phyloP scores from a whole-genome alignment of 345 rosid species.

The Populus simonii region DNA sequence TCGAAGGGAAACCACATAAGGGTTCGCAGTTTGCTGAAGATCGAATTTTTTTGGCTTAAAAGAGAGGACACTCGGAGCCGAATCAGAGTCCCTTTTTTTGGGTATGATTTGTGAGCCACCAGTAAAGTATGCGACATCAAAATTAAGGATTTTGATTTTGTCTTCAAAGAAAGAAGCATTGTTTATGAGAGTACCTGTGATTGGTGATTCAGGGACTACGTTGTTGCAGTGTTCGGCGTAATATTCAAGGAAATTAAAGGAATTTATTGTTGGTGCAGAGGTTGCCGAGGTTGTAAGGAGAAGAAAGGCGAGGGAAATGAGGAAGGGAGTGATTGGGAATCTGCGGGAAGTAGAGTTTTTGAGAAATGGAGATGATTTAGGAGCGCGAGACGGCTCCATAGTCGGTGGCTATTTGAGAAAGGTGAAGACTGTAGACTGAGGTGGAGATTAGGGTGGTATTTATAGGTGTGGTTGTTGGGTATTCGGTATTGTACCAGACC shows the following conservation, averaged over 20 bases:
- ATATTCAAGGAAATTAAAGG: slow-evolving; percentile 9
- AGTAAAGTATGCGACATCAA: slow-evolving; percentile 43
- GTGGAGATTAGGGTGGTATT: neutral
- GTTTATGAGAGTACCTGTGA: slow-evolving; percentile 15
- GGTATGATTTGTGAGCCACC: slow-evolving; percentile 47
- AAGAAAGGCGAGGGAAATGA: slow-evolving; percentile 16
- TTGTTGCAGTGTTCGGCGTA: slow-evolving; percentile 54
- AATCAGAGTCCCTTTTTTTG: neutral
- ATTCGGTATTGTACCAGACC: neutral
- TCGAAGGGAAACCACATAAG: slow-evolving; percentile 14
- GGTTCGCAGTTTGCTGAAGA: slow-evolving; percentile 27
- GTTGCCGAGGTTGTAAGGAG: slow-evolving; percentile 16
- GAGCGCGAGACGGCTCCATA: neutral
- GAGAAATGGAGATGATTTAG: neutral
- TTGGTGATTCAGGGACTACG: slow-evolving; percentile 43
- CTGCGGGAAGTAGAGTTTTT: slow-evolving; percentile 19
- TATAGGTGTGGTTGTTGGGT: neutral
- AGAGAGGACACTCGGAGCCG: slow-evolving; percentile 8
- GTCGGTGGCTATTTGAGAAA: neutral
- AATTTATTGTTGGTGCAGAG: neutral
- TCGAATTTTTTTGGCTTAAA: slow-evolving; percentile 26
- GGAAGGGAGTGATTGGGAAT: neutral
- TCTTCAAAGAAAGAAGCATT: slow-evolving; percentile 13
- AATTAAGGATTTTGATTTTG: slow-evolving; percentile 20
- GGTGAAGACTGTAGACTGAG: neutral